These are phyloP conservation scores for Bolboschoenus planiculmis DNA, from an alignment of 176 grass and related monocot genomes.

Conservation along the genomic window DNA sequence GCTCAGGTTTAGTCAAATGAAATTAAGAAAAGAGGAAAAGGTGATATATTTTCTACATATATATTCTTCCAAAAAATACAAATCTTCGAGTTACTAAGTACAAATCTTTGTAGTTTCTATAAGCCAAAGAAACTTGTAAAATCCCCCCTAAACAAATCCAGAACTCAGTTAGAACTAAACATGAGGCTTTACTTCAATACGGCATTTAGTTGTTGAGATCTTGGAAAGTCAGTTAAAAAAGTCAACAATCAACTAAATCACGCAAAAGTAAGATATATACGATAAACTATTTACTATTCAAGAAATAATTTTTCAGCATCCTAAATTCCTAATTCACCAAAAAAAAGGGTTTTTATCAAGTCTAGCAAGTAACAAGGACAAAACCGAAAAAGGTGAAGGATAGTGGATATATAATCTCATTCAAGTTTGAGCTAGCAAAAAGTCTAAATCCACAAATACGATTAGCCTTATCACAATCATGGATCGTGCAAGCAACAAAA, in stretches of 20 bases:
- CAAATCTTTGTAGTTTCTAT: not conserved
- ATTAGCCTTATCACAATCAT: not conserved
- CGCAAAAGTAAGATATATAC: not conserved
- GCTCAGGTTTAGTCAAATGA: not conserved
- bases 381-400: not conserved
- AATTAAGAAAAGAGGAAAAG: not conserved
- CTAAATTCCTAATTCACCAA: not conserved
- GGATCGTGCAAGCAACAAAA: not conserved
- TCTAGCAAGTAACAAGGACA: slow-evolving; percentile 15
- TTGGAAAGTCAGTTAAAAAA: not conserved
- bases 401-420: not conserved
- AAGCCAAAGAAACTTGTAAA: not conserved
- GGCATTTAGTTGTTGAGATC: not conserved
- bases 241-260: not conserved
- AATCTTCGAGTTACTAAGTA: not conserved
- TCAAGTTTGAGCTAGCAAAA: not conserved
- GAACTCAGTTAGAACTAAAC: not conserved
- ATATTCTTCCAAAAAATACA: not conserved
- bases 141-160: not conserved
- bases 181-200: not conserved
- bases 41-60: not conserved
- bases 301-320: not conserved
- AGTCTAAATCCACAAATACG: not conserved
- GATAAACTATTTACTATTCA: not conserved
- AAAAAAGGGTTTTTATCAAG: not conserved